These are phyloP conservation scores for Phytophthora sp. DNA, from an alignment of 352 stramenopile species.

Conservation along the genomic window DNA sequence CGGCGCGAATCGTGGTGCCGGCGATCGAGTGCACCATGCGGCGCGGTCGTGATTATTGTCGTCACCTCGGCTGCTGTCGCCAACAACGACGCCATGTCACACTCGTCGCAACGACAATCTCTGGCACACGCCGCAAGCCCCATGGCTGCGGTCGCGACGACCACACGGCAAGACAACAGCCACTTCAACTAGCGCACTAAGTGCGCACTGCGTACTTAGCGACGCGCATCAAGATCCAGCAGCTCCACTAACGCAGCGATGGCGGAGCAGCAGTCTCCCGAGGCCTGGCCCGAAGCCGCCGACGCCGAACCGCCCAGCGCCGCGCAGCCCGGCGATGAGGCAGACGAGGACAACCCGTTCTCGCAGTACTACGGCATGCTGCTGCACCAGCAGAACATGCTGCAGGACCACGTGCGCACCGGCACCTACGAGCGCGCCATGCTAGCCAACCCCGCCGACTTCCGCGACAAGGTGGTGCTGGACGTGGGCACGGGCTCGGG, in stretches of 20 bases:
- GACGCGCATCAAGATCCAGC: conserved; percentile 3
- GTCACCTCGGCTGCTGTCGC: not conserved
- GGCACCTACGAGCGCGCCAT: conserved; percentile 98
- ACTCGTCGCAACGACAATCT: not conserved
- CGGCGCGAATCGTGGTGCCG: not conserved
- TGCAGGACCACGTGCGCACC: conserved; percentile 99
- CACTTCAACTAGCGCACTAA: too few relatives aligned
- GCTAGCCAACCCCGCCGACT: conserved; percentile 95
- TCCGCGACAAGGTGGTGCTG: conserved; percentile 98
- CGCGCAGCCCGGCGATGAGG: conserved; percentile 10
- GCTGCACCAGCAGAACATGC: conserved; percentile 99
- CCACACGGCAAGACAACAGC: too few relatives aligned
- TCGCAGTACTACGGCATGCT: conserved; percentile 95
- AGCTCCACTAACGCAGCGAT: not conserved
- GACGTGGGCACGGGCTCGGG: conserved; percentile 99
- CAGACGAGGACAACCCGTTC: conserved; percentile 90
- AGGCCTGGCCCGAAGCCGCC: too few relatives aligned
- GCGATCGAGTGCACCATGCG: not conserved
- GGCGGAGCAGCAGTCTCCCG: conserved; percentile 2
- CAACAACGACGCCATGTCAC: not conserved
- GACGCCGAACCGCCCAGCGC: too few relatives aligned
- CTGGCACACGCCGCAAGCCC: too few relatives aligned
- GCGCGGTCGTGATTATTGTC: not conserved
- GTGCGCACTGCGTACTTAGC: too few relatives aligned
- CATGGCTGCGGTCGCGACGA: too few relatives aligned